These are phyloP conservation scores for Trapa incisa DNA, from an alignment of 345 rosid species.

Conservation along the genomic window DNA sequence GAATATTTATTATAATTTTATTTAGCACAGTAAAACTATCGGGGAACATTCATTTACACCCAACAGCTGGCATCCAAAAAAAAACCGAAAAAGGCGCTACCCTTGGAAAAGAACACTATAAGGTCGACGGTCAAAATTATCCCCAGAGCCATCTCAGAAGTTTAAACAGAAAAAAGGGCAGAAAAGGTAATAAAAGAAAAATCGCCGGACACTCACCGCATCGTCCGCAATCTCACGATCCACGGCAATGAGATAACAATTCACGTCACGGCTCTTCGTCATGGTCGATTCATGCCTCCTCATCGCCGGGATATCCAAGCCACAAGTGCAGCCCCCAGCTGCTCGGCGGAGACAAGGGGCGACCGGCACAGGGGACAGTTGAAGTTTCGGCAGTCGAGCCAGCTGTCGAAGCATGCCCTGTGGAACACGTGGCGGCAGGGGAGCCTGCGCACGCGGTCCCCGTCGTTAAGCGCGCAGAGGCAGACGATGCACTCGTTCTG, in stretches of 20 bases:
- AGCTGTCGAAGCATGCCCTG: slow-evolving; percentile 64
- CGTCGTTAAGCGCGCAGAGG: slow-evolving; percentile 45
- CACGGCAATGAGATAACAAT: not conserved
- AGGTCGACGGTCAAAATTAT: not conserved
- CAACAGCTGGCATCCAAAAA: no score
- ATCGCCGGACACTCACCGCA: not conserved
- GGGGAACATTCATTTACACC: no score
- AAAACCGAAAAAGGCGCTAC: no score
- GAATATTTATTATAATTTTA: no score
- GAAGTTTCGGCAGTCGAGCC: slow-evolving; percentile 63
- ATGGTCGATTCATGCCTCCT: not conserved
- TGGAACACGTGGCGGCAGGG: slow-evolving; percentile 83
- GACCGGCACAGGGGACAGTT: slow-evolving; percentile 67
- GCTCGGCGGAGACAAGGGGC: slow-evolving; percentile 29
- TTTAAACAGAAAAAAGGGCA: not conserved
- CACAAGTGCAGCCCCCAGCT: slow-evolving; percentile 42
- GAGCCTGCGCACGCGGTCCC: slow-evolving; percentile 65
- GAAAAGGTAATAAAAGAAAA: not conserved
- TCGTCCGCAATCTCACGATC: not conserved
- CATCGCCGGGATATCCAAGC: slow-evolving; percentile 35
- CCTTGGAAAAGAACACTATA: not conserved
- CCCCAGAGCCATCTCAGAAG: not conserved
- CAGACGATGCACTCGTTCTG: slow-evolving; percentile 51
- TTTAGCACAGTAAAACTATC: no score
- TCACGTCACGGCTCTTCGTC: no score